These are phyloP conservation scores for Cenchrus purpureus DNA, from an alignment of 176 grass and related monocot species.

Conservation along the genomic window DNA sequence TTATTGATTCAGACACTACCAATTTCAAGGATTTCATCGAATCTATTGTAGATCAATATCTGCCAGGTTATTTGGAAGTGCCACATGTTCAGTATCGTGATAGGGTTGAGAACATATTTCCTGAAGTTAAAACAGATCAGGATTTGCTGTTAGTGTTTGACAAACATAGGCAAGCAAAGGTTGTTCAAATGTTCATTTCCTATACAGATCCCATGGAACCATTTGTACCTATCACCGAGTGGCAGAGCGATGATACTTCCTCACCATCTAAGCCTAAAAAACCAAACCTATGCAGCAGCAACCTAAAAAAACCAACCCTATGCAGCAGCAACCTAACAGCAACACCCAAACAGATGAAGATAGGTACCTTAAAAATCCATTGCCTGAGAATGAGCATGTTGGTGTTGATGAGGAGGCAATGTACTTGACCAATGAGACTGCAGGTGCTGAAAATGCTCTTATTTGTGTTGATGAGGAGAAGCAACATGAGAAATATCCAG, in stretches of 20 bases:
- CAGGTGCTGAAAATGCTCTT: not conserved
- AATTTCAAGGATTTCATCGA: not conserved
- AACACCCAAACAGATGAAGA: not conserved
- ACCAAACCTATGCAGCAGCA: no score
- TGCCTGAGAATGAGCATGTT: not conserved
- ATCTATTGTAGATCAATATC: not conserved
- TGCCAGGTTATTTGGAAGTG: not conserved
- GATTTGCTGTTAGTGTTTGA: not conserved
- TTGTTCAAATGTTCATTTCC: not conserved
- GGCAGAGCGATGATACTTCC: not conserved
- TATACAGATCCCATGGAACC: not conserved
- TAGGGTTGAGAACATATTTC: not conserved
- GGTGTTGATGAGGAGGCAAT: not conserved
- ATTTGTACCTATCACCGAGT: not conserved
- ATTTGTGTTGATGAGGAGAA: accelerated
- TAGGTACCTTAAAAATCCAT: not conserved
- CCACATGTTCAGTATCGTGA: not conserved
- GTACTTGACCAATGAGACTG: not conserved
- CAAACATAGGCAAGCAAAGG: not conserved
- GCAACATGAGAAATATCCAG: no score
- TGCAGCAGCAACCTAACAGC: no score
- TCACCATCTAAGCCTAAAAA: no score
- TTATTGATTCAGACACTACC: no score
- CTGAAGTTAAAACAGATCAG: not conserved
- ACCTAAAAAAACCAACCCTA: no score